Percentiles rank a stretch among this genome's conserved stretches.
Evolutionary conservation across 31 red algal species (phyloP).

Genomic region (Pterothamnion heteromorphum): DNA sequence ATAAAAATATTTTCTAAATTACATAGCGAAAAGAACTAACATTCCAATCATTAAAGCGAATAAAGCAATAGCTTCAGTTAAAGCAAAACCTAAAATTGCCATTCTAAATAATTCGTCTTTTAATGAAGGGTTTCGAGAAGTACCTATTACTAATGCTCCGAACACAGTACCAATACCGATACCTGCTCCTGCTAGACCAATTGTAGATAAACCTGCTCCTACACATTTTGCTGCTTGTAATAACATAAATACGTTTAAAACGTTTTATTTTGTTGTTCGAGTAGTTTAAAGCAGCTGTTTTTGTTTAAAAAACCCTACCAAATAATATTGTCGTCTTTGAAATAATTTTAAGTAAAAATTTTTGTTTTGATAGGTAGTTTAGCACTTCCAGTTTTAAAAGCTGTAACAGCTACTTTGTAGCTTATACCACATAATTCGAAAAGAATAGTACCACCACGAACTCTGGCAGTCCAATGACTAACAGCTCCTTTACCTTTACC

Average conservation of each 20-base stretch:
- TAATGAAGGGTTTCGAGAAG: conserved; percentile 31
- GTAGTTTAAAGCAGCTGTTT: conserved; percentile 4
- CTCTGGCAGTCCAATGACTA: neutral
- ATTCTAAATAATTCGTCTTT: conserved; percentile 36
- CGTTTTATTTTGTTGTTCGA: conserved; percentile 8
- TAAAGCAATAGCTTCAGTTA: conserved; percentile 44
- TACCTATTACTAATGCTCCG: neutral
- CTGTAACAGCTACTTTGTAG: neutral
- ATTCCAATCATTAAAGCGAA: conserved; percentile 37
- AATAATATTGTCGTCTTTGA: neutral
- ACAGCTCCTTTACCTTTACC: conserved; percentile 13
- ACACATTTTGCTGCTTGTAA: neutral
- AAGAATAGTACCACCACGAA: neutral
- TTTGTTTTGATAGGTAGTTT: conserved; percentile 41
- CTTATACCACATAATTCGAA: neutral
- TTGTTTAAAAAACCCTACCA: conserved; percentile 21
- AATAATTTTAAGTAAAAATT: conserved; percentile 2
- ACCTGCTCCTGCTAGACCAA: conserved; percentile 16
- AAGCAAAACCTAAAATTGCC: conserved; percentile 41
- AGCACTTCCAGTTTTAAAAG: conserved; percentile 37
- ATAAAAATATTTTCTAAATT: neutral
- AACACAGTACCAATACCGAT: conserved; percentile 33
- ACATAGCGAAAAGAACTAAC: conserved; percentile 36
- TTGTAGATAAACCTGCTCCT: neutral
- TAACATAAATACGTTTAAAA: conserved; percentile 13